phyloP scores from a whole-genome alignment of 2,329 filamentous ascomycete species.

The Thelonectria discophora region DNA sequence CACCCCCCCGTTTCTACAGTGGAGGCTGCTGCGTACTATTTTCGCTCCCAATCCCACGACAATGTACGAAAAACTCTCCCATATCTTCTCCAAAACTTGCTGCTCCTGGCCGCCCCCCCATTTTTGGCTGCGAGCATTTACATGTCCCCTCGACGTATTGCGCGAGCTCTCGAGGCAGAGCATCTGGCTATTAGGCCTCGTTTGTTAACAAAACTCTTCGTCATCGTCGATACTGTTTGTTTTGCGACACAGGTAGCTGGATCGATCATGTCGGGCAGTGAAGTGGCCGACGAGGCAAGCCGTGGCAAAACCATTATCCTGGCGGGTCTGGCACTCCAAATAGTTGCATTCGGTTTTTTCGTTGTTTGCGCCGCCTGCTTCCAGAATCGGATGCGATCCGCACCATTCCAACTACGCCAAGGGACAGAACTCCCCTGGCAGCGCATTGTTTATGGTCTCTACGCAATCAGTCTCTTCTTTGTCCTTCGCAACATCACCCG shows the following conservation, averaged over 20 bases:
- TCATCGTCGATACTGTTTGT: constrained; percentile 55
- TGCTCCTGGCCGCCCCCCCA: constrained; percentile 51
- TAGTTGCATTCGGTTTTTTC: constrained; percentile 61
- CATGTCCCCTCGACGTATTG: constrained; percentile 51
- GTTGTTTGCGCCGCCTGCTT: constrained; percentile 53
- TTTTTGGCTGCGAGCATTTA: constrained; percentile 54
- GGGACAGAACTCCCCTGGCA: constrained; percentile 28
- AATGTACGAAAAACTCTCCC: constrained; percentile 46
- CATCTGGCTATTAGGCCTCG: constrained; percentile 48
- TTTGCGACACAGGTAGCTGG: constrained; percentile 54
- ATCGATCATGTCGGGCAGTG: constrained; percentile 38
- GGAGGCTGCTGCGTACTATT: constrained; percentile 55
- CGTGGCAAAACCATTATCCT: constrained; percentile 35
- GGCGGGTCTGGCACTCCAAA: constrained; percentile 57
- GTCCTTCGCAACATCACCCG: constrained; percentile 58
- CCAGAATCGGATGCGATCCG: constrained; percentile 49
- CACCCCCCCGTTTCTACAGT: constrained; percentile 45
- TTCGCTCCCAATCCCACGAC: constrained; percentile 54
- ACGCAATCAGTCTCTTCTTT: constrained; percentile 55
- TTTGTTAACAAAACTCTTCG: constrained; percentile 54
- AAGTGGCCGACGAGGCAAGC: constrained; percentile 22
- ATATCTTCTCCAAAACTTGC: constrained; percentile 50
- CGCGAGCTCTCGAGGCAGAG: constrained; percentile 45
- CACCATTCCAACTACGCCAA: constrained; percentile 1
- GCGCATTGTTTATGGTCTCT: constrained; percentile 50